Evolutionary conservation across 169 alveolate species (phyloP).

Genomic region (Plasmodium blacklocki): DNA sequence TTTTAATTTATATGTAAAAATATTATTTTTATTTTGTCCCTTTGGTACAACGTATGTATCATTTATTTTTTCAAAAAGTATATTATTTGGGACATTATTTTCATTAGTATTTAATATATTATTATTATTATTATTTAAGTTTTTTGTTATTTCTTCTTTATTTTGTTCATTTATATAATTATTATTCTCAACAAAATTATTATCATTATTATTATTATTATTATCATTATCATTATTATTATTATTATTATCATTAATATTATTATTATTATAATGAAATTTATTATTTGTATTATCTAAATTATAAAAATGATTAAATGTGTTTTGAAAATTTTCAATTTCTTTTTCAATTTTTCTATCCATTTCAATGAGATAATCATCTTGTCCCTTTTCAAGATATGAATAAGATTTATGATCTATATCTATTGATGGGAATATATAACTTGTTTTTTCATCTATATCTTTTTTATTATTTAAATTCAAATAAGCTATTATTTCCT

Average conservation of each 20-base stretch:
- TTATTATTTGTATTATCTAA: constrained; percentile 1
- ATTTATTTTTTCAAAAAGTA: no score
- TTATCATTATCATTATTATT: no score
- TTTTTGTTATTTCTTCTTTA: not conserved
- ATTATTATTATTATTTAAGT: not conserved
- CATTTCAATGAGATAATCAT: constrained; percentile 32
- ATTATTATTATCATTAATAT: not conserved
- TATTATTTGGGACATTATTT: no score
- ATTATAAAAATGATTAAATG: constrained; percentile 13
- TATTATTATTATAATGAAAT: not conserved
- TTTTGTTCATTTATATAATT: not conserved
- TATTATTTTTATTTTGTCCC: no score
- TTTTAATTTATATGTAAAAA: constrained; percentile 5
- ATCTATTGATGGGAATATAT: constrained; percentile 34
- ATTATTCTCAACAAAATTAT: no score
- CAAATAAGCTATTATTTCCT: constrained; percentile 16
- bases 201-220: no score
- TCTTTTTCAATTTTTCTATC: constrained; percentile 37
- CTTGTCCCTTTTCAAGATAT: not conserved
- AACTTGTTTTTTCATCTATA: constrained; percentile 29
- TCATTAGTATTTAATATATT: not conserved
- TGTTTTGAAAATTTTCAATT: constrained; percentile 42
- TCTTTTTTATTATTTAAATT: constrained; percentile 10
- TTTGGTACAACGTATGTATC: no score
- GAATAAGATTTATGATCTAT: constrained; percentile 6